Conservation (phyloP, 306 rosid genomes). For the Ochetophila trinervis region DNA sequence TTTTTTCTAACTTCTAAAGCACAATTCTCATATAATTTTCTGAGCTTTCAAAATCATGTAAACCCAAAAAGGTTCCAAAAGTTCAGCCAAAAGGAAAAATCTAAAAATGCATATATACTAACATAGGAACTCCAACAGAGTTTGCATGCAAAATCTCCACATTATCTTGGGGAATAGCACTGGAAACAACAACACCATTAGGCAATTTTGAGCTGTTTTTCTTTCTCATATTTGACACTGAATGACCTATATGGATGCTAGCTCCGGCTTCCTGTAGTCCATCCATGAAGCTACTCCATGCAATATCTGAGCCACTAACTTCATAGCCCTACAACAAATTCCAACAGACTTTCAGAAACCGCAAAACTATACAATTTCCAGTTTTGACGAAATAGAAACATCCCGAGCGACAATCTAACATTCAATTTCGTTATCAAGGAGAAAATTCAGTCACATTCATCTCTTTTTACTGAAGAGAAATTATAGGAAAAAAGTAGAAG, state of each 20-base stretch:
- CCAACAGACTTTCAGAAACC: not conserved
- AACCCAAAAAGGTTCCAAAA: not conserved
- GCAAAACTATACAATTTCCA: not conserved
- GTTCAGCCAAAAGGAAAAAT: not conserved
- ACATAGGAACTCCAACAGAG: constrained; percentile 31
- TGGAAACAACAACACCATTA: constrained; percentile 22
- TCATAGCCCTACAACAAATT: constrained; percentile 25
- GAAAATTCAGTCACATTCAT: not conserved
- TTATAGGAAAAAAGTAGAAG: not conserved
- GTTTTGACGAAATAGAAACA: not conserved
- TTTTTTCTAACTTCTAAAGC: too few species aligned
- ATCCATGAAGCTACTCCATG: constrained; percentile 34
- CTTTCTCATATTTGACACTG: constrained; percentile 17
- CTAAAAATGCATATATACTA: constrained; percentile 5
- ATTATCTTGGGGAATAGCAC: constrained; percentile 31
- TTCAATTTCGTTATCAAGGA: not conserved
- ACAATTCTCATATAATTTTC: not conserved
- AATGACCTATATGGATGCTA: constrained; percentile 22
- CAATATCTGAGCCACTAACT: constrained; percentile 34
- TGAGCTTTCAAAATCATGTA: not conserved
- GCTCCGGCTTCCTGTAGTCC: constrained; percentile 29
- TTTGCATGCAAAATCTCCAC: constrained; percentile 27
- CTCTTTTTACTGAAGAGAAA: not conserved
- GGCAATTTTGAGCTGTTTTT: constrained; percentile 13
- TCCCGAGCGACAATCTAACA: not conserved